Conservation (phyloP, 306 rosid genomes). For the Cicer pinnatifidum region DNA sequence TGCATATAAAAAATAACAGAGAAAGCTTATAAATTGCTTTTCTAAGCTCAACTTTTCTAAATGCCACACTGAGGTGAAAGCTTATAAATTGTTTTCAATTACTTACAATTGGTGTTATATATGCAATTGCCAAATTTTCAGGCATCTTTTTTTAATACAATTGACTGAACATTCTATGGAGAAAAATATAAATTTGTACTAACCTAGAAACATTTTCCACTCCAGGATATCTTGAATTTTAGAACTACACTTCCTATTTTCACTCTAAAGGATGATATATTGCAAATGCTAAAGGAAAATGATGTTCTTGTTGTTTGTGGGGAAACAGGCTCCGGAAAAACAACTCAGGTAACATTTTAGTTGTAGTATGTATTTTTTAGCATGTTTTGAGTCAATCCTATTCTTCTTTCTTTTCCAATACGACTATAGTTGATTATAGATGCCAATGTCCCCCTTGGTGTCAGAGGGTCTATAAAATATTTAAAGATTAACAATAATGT, state of each 20-base stretch:
- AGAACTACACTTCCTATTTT: slow-evolving; percentile 89
- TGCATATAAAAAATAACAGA: not conserved
- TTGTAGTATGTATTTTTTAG: slow-evolving; percentile 32
- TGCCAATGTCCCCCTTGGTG: slow-evolving; percentile 22
- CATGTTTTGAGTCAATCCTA: not conserved
- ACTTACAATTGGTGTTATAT: slow-evolving; percentile 5
- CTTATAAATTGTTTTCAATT: slow-evolving; percentile 3
- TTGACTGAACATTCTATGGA: not conserved
- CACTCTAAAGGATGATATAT: slow-evolving; percentile 65
- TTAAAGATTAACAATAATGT: slow-evolving; percentile 43
- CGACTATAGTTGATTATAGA: slow-evolving; percentile 24
- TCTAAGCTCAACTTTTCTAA: not conserved
- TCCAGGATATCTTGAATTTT: slow-evolving; percentile 79
- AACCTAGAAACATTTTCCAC: slow-evolving; percentile 35
- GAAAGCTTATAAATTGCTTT: too few species aligned
- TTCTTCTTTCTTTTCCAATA: slow-evolving; percentile 31
- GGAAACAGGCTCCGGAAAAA: slow-evolving; percentile 99
- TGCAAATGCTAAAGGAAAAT: slow-evolving; percentile 72
- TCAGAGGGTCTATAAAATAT: slow-evolving; percentile 8
- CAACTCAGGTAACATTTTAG: slow-evolving; percentile 77
- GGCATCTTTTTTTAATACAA: slow-evolving; percentile 4
- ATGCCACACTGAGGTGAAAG: not conserved
- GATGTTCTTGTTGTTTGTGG: slow-evolving; percentile 92
- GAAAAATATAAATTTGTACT: slow-evolving; percentile 8
- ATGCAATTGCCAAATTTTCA: slow-evolving; percentile 8